phyloP scores from a whole-genome alignment of 495 filamentous ascomycete species.

The Annulohypoxylon stygium region DNA sequence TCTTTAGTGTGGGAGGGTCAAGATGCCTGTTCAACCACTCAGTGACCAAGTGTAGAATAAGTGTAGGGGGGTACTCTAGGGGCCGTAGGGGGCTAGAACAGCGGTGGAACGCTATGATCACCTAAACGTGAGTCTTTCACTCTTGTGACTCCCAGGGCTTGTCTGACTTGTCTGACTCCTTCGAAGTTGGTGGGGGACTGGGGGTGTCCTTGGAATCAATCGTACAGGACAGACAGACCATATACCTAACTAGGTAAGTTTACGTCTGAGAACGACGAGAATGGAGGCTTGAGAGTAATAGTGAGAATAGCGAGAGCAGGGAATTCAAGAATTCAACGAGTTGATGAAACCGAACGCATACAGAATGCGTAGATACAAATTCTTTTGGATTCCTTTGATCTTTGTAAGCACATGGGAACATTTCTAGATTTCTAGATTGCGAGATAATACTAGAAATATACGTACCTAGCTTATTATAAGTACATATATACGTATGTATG shows the following conservation, averaged over 20 bases:
- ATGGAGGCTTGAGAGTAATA: neutral
- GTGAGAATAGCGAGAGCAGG: neutral
- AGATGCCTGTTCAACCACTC: neutral
- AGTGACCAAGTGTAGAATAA: neutral
- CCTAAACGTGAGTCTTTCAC: neutral
- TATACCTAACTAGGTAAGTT: neutral
- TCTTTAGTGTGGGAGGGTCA: neutral
- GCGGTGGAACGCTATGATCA: neutral
- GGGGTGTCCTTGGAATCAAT: neutral
- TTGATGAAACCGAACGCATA: neutral
- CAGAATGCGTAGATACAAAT: neutral
- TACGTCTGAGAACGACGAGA: neutral
- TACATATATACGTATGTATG: no score
- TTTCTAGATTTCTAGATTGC: neutral
- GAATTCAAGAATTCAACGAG: neutral
- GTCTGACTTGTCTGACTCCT: neutral
- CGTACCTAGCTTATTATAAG: no score
- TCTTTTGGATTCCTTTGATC: conserved; percentile 10
- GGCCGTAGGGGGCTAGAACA: neutral
- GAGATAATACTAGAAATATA: neutral
- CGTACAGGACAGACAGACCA: neutral
- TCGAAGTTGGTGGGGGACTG: conserved; percentile 1
- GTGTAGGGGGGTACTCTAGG: neutral
- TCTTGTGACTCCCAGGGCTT: neutral
- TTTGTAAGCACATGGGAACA: conserved; percentile 7